These are phyloP conservation scores for Boechera stricta DNA, from an alignment of 345 rosid genomes.

Conservation along the genomic window DNA sequence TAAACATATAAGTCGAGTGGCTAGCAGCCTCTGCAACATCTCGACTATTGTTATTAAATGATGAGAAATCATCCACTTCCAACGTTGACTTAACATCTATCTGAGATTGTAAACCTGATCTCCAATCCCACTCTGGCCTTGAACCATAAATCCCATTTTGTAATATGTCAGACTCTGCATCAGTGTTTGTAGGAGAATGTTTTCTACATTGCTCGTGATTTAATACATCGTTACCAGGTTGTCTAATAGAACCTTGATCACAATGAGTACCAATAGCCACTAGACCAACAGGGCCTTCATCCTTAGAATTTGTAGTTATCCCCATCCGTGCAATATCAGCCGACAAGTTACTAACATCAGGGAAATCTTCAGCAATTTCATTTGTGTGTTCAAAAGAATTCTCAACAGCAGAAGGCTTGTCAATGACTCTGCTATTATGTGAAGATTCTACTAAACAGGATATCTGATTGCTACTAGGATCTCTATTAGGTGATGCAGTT, in stretches of 20 bases:
- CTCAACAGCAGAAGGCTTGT: slow-evolving; percentile 34
- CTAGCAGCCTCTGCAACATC: slow-evolving; percentile 61
- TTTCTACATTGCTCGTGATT: slow-evolving; percentile 46
- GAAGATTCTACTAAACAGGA: slow-evolving; percentile 43
- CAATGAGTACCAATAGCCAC: slow-evolving; percentile 43
- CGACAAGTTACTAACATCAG: slow-evolving; percentile 41
- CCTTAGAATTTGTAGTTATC: slow-evolving; percentile 43
- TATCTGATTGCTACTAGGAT: slow-evolving; percentile 27
- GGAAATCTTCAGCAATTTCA: slow-evolving; percentile 30
- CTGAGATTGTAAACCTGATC: slow-evolving; percentile 44
- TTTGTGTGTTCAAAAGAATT: slow-evolving; percentile 33
- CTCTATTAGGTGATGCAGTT: slow-evolving; percentile 27
- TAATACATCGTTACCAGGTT: slow-evolving; percentile 44
- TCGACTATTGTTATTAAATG: slow-evolving; percentile 62
- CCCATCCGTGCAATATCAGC: slow-evolving; percentile 50
- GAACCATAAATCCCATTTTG: slow-evolving; percentile 41
- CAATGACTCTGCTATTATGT: slow-evolving; percentile 32
- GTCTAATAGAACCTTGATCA: slow-evolving; percentile 53
- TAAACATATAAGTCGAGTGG: slow-evolving; percentile 48
- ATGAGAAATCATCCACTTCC: slow-evolving; percentile 64
- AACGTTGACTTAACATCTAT: slow-evolving; percentile 32
- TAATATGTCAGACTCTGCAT: slow-evolving; percentile 41
- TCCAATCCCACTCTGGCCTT: slow-evolving; percentile 50
- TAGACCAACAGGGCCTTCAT: slow-evolving; percentile 46
- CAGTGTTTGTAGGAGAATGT: slow-evolving; percentile 26